These are phyloP conservation scores for Alternaria ventricosa DNA, from an alignment of 2,329 filamentous ascomycete genomes.

Conservation along the genomic window DNA sequence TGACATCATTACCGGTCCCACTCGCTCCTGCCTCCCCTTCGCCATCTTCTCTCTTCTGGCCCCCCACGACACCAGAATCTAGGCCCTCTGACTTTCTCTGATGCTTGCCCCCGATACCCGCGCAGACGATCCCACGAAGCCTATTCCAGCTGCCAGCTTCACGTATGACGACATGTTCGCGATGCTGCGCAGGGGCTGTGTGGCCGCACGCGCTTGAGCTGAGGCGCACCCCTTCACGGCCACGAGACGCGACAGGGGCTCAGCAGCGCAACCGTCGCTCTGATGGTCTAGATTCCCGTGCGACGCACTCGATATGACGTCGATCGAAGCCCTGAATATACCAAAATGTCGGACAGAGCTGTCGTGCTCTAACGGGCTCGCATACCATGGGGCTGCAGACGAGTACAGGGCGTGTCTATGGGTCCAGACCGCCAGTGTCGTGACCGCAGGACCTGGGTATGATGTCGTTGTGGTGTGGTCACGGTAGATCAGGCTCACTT, in stretches of 20 bases:
- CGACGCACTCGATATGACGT: neutral
- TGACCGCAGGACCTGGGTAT: neutral
- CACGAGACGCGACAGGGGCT: slow-evolving; percentile 3
- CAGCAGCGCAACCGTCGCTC: neutral
- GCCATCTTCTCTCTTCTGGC: neutral
- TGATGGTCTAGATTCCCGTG: neutral
- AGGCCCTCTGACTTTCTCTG: slow-evolving; percentile 1
- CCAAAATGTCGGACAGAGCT: neutral
- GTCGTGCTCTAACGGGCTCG: neutral
- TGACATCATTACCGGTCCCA: slow-evolving; percentile 5
- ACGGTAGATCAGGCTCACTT: neutral
- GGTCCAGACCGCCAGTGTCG: slow-evolving; percentile 7
- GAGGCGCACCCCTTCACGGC: slow-evolving; percentile 4
- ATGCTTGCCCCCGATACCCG: neutral
- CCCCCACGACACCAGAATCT: slow-evolving; percentile 2
- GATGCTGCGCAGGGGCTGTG: slow-evolving; percentile 7
- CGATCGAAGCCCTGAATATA: neutral
- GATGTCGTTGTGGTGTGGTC: slow-evolving; percentile 1
- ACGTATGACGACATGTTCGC: slow-evolving; percentile 17
- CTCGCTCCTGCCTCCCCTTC: neutral
- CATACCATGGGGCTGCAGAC: neutral
- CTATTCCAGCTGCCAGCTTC: slow-evolving; percentile 3
- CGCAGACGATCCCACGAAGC: neutral
- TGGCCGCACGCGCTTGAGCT: slow-evolving; percentile 11
- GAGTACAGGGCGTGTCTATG: neutral